Percentiles rank a stretch among this genome's conserved stretches.
These are phyloP conservation scores for Pharnaceum exiguum DNA, from an alignment of 148 eudicot species.

Conservation along the genomic window DNA sequence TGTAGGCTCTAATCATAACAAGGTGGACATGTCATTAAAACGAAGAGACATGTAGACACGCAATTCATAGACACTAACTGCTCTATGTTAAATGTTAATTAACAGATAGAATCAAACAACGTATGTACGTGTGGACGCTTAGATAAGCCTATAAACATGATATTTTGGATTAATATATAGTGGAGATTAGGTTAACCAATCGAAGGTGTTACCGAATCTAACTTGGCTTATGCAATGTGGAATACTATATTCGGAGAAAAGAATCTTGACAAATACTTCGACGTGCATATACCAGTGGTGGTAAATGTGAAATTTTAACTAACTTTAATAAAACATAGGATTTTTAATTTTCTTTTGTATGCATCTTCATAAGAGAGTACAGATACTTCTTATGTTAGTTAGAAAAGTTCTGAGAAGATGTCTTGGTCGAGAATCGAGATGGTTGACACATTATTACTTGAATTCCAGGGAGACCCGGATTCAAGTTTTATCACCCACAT, in stretches of 20 bases:
- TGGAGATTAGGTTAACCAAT: conserved; percentile 13
- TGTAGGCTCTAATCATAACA: too few relatives aligned
- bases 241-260: neutral
- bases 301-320: too few relatives aligned
- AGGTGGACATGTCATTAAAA: neutral
- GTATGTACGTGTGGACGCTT: conserved; percentile 10
- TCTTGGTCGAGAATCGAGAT: too few relatives aligned
- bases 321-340: too few relatives aligned
- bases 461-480: too few relatives aligned
- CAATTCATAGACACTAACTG: neutral
- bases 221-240: neutral
- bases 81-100: conserved; percentile 8
- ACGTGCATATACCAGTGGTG: too few relatives aligned
- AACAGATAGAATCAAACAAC: neutral
- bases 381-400: too few relatives aligned
- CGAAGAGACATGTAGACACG: conserved; percentile 1
- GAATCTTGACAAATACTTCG: neutral
- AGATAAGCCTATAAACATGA: conserved; percentile 3
- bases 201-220: neutral
- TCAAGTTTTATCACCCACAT: too few relatives aligned
- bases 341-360: too few relatives aligned
- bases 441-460: too few relatives aligned
- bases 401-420: too few relatives aligned
- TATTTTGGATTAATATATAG: neutral
- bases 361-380: too few relatives aligned